A percentile compares a stretch with the other conserved stretches of the same genome.
phyloP scores from a whole-genome alignment of 192 early-diverging fungal species.

The Phlyctochytrium bullatum region DNA sequence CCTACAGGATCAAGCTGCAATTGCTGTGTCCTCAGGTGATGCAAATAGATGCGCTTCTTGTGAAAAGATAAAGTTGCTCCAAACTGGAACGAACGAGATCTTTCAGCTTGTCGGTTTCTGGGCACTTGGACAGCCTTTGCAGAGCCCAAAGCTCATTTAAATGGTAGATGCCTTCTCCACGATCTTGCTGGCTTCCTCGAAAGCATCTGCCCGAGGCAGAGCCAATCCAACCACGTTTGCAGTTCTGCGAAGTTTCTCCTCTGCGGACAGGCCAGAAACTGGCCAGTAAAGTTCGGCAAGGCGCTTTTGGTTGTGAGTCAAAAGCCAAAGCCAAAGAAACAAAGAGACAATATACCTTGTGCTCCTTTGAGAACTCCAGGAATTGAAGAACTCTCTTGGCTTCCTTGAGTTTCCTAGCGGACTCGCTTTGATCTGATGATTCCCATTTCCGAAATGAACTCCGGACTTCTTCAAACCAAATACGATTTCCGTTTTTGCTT shows the following conservation, averaged over 20 bases:
- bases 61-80: no score
- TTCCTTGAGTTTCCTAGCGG: not conserved
- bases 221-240: not conserved
- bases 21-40: conserved; percentile 77
- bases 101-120: no score
- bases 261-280: not conserved
- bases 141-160: no score
- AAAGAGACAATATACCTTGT: not conserved
- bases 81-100: no score
- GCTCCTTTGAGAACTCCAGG: not conserved
- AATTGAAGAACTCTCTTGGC: not conserved
- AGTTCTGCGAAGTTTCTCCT: not conserved
- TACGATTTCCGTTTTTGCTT: not conserved
- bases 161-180: not conserved
- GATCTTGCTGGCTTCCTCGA: not conserved
- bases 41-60: conserved; percentile 88
- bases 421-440: not conserved
- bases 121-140: no score
- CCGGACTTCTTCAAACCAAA: not conserved
- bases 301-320: no score
- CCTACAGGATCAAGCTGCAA: conserved; percentile 86
- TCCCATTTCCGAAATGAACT: not conserved
- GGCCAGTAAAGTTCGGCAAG: not conserved
- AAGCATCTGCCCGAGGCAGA: not conserved
- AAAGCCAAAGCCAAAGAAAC: no score